Percentiles rank a stretch among this genome's conserved stretches.
These are phyloP conservation scores for Colletotrichum karsti DNA, from an alignment of 2,329 filamentous ascomycete genomes.

Conservation along the genomic window DNA sequence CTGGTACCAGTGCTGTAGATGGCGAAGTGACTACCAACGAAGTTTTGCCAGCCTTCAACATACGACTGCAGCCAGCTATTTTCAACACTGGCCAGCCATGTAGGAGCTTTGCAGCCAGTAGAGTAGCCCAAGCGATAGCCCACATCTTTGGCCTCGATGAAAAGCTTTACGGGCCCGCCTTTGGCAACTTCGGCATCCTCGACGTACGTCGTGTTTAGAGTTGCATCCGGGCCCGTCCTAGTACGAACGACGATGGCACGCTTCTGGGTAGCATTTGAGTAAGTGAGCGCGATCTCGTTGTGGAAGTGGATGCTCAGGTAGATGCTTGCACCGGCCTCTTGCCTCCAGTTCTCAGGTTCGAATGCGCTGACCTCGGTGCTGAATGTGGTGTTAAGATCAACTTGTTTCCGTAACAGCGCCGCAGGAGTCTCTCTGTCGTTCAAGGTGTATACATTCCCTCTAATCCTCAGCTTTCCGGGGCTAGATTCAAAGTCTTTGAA, in stretches of 20 bases:
- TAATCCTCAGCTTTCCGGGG: slow-evolving; percentile 21
- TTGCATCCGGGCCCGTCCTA: slow-evolving; percentile 22
- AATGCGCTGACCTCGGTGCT: slow-evolving; percentile 26
- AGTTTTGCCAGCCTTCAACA: slow-evolving; percentile 29
- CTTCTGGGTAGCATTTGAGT: slow-evolving; percentile 7
- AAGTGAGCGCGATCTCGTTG: slow-evolving; percentile 22
- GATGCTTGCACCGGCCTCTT: slow-evolving; percentile 25
- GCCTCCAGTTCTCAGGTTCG: slow-evolving; percentile 6
- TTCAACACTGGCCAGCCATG: slow-evolving; percentile 22
- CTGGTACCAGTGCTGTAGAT: slow-evolving; percentile 25
- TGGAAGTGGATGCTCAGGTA: slow-evolving; percentile 30
- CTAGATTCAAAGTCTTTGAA: slow-evolving; percentile 25
- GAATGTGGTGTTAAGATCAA: slow-evolving; percentile 27
- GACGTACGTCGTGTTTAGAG: slow-evolving; percentile 25
- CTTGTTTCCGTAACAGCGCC: slow-evolving; percentile 27
- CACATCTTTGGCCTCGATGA: slow-evolving; percentile 22
- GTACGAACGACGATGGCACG: slow-evolving; percentile 20
- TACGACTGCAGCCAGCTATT: slow-evolving; percentile 25
- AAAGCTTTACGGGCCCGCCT: slow-evolving; percentile 23
- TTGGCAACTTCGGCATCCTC: slow-evolving; percentile 26
- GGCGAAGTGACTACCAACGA: slow-evolving; percentile 28
- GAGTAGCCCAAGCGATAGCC: slow-evolving; percentile 24
- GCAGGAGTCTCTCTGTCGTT: slow-evolving; percentile 27
- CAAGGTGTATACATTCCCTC: slow-evolving; percentile 26
- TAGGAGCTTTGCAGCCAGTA: slow-evolving; percentile 4